Conservation (phyloP, 805 yeast genomes). For the Blastobotrys attinorum region DNA sequence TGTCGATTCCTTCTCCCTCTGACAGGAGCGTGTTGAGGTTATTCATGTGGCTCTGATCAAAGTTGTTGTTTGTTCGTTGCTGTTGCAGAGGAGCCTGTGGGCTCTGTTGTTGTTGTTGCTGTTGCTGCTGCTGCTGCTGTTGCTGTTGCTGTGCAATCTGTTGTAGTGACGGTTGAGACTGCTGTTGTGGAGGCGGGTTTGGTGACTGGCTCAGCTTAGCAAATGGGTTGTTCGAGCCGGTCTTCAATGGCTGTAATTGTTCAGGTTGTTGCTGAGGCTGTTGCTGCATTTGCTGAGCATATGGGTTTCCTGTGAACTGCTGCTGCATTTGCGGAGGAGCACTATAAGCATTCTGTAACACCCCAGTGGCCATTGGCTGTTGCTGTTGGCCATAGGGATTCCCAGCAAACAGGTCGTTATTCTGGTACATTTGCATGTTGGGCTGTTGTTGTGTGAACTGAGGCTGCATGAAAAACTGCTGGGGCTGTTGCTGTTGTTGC, state of each 20-base stretch:
- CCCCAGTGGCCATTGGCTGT: constrained; percentile 46
- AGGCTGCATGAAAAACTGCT: constrained; percentile 19
- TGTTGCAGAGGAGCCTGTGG: constrained; percentile 18
- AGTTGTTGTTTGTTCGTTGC: constrained; percentile 37
- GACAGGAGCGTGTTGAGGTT: constrained; percentile 74
- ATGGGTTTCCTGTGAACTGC: constrained; percentile 13
- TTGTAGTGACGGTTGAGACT: constrained; percentile 17
- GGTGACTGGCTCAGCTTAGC: constrained; percentile 32
- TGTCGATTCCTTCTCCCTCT: constrained; percentile 85
- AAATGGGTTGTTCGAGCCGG: constrained; percentile 77
- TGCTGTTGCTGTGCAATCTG: constrained; percentile 19
- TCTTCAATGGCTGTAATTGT: constrained; percentile 46
- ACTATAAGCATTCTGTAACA: constrained; percentile 39
- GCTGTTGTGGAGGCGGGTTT: constrained; percentile 7
- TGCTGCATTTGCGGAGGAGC: constrained; percentile 17
- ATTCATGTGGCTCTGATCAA: constrained; percentile 44
- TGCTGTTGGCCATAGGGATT: constrained; percentile 39
- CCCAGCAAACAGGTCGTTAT: constrained; percentile 57
- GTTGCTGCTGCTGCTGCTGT: constrained; percentile 23
- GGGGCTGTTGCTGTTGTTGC: constrained; percentile 38
- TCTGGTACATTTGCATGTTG: constrained; percentile 35
- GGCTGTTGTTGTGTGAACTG: constrained; percentile 23
- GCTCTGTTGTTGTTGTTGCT: constrained; percentile 21
- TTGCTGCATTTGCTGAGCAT: constrained; percentile 32
- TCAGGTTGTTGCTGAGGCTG: constrained; percentile 31